phyloP scores from a whole-genome alignment of 345 rosid genomes.

The Eutrema japonicum region DNA sequence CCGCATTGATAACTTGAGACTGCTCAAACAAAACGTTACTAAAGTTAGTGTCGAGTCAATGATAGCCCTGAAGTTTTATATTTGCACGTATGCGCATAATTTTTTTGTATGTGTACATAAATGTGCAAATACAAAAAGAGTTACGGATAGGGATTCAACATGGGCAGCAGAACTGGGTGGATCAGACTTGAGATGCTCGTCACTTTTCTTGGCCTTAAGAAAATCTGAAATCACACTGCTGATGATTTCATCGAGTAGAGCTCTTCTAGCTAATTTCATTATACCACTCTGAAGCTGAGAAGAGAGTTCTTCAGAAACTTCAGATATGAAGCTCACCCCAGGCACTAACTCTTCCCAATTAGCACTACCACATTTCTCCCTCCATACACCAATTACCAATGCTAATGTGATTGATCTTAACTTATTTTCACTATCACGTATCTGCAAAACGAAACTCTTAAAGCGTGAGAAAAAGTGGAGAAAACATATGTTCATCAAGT shows the following conservation, averaged over 20 bases:
- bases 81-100: not conserved
- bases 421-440: conserved; percentile 66
- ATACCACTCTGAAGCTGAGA: conserved; percentile 78
- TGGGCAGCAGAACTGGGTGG: conserved; percentile 44
- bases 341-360: conserved; percentile 43
- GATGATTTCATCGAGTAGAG: conserved; percentile 83
- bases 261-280: conserved; percentile 78
- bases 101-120: conserved; percentile 45
- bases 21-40: conserved; percentile 44
- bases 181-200: conserved; percentile 51
- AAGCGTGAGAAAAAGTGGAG: not conserved
- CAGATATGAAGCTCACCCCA: conserved; percentile 50
- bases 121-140: conserved; percentile 31
- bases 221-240: conserved; percentile 63
- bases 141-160: conserved; percentile 36
- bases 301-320: conserved; percentile 75
- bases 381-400: conserved; percentile 61
- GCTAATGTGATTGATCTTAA: conserved; percentile 56
- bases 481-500: conserved; percentile 18
- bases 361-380: conserved; percentile 43
- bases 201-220: conserved; percentile 52
- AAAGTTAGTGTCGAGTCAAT: conserved; percentile 1
- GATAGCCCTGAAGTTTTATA: conserved; percentile 6
- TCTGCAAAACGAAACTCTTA: conserved; percentile 52
- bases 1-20: conserved; percentile 49